Percentiles rank a stretch among this genome's conserved stretches.
Evolutionary conservation across 352 stramenopile species (phyloP).

Genomic region (Globisporangium middletonii): DNA sequence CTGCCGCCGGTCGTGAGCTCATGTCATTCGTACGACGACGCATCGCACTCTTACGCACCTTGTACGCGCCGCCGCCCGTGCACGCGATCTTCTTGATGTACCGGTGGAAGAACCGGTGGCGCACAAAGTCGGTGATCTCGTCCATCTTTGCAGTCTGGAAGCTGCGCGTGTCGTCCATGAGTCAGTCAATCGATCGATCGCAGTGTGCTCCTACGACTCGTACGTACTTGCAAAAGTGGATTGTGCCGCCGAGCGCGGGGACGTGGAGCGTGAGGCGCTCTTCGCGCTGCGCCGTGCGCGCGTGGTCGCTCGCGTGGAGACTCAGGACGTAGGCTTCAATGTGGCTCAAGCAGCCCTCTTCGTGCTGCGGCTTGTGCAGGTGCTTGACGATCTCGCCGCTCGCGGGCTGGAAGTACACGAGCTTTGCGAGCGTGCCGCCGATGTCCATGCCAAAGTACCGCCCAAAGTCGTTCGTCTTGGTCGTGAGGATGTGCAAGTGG

Average conservation of each 20-base stretch:
- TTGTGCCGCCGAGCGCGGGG: conserved; percentile 81
- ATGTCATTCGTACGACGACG: too few relatives aligned
- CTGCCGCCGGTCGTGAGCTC: conserved; percentile 11
- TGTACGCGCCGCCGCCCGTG: conserved; percentile 95
- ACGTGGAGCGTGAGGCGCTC: conserved; percentile 62
- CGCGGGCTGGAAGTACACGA: conserved; percentile 90
- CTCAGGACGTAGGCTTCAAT: conserved; percentile 52
- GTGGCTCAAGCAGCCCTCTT: conserved; percentile 40
- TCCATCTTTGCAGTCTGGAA: conserved; percentile 72
- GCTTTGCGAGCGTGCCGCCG: conserved; percentile 89
- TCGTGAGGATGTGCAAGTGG: conserved; percentile 60
- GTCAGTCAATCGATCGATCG: conserved; percentile 3
- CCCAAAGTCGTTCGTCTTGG: conserved; percentile 62
- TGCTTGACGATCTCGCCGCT: conserved; percentile 18
- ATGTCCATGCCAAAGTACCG: conserved; percentile 90
- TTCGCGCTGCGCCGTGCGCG: conserved; percentile 37
- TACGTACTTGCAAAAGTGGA: conserved; percentile 90
- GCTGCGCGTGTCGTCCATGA: conserved; percentile 17
- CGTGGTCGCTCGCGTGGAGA: conserved; percentile 30
- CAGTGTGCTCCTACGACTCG: too few relatives aligned
- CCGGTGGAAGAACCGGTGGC: conserved; percentile 81
- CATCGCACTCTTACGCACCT: conserved; percentile 46
- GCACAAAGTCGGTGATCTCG: conserved; percentile 60
- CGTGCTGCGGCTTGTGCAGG: conserved; percentile 18
- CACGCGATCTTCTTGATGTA: conserved; percentile 88